Evolutionary conservation across 805 yeast genomes (phyloP).

Genomic region (Metschnikowia orientalis): DNA sequence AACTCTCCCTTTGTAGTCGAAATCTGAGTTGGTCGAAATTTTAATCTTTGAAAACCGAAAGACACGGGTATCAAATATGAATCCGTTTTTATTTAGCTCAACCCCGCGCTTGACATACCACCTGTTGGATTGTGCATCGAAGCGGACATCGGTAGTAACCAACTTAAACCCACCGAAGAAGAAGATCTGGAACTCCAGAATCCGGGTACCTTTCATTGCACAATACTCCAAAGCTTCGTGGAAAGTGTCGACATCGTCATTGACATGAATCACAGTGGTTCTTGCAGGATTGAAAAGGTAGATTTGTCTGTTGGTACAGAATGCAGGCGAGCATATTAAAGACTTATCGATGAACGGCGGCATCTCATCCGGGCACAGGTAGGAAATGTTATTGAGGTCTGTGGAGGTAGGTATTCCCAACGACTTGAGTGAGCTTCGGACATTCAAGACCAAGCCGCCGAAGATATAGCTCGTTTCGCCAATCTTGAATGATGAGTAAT

Average conservation of each 20-base stretch:
- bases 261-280: conserved; percentile 28
- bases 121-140: conserved; percentile 22
- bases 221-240: conserved; percentile 50
- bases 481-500: conserved; percentile 30
- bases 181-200: conserved; percentile 55
- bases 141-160: conserved; percentile 20
- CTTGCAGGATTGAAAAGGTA: conserved; percentile 28
- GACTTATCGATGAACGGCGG: conserved; percentile 38
- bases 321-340: conserved; percentile 37
- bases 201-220: conserved; percentile 43
- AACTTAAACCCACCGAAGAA: conserved; percentile 68
- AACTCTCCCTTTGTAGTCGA: conserved; percentile 24
- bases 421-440: conserved; percentile 17
- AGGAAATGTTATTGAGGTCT: conserved; percentile 29
- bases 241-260: conserved; percentile 24
- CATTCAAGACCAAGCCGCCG: conserved; percentile 31
- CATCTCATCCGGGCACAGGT: conserved; percentile 33
- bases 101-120: conserved; percentile 43
- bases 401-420: conserved; percentile 33
- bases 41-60: conserved; percentile 45
- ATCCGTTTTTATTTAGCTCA: conserved; percentile 49
- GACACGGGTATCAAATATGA: conserved; percentile 52
- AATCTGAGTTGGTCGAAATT: conserved; percentile 19
- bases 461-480: conserved; percentile 32
- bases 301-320: conserved; percentile 35